Base-by-base conservation (phyloP, 2,329 filamentous ascomycete genomes). In the Chaetothyriales sp. region DNA sequence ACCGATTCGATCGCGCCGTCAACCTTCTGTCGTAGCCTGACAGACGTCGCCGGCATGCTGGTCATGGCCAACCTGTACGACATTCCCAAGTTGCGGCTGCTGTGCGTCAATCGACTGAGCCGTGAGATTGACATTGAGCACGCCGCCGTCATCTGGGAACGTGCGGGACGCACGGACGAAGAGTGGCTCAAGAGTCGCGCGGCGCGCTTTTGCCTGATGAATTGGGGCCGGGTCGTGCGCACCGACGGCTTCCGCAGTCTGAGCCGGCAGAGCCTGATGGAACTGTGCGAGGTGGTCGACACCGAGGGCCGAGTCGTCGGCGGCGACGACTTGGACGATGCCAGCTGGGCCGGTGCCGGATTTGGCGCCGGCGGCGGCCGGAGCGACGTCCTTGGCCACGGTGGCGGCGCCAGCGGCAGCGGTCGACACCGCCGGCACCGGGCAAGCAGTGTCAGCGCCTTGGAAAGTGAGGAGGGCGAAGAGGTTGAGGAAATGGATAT, bases 61-160 rank as follows among this genome's bases (percentile, higher is more conserved):
- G 90, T 98, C 58, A 94, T 98, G 86, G 89, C 89, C 44, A 95
- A 97, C 66, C 86, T 97, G 46, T 98, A 98, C 70, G 90, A 95
- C 64, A 94, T 98, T 72, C 89, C 89, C 1, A 88, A 92, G 60
- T 80, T 98, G 20, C 85, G 90, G 18, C 78, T 95, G 6, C 76
- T 97, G 1, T 95, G 90, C 65, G 86, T 97, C 51, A 90, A 95
- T 65, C 81, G 92, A 7, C 77, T 98, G 2, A 84, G 86, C 51
- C 85, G 87, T 56, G 92, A 98, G 64, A 78, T 98, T 2, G 90
- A 97, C 64, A 85, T 97, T 43, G 87, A 94, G 54, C 89, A 95
- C 64, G 90, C 90, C 2, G 95, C 92, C 58, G 84, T 94, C 60
- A 89, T 95, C 52, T 98, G 94, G 89, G 89, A 97, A 67, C 88